Evolutionary conservation across 192 early-diverging fungal genomes (phyloP).

Genomic region (Coemansia sp.): DNA sequence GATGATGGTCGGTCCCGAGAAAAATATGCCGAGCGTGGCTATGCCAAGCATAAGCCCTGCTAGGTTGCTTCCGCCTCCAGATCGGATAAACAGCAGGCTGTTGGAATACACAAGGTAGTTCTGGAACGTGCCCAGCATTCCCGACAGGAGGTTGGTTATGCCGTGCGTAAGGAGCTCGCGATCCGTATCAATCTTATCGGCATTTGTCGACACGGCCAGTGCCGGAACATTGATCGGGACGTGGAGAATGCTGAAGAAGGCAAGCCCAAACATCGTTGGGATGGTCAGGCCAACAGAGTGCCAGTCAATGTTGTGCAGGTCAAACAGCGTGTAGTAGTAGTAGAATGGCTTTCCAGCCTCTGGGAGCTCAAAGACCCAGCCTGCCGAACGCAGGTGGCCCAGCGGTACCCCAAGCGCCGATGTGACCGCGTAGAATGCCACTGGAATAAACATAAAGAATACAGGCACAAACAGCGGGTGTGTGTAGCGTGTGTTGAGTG

Average conservation of each 20-base stretch:
- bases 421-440: constrained; percentile 72
- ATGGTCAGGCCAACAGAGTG: constrained; percentile 63
- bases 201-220: constrained; percentile 85
- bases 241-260: constrained; percentile 95
- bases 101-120: constrained; percentile 95
- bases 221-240: constrained; percentile 98
- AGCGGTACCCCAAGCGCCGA: constrained; percentile 62
- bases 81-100: constrained; percentile 88
- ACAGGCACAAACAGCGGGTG: constrained; percentile 84
- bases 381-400: constrained; percentile 63
- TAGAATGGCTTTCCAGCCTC: constrained; percentile 77
- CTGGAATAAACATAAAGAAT: constrained; percentile 84
- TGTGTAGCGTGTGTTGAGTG: constrained; percentile 64
- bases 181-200: constrained; percentile 87
- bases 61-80: constrained; percentile 83
- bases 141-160: constrained; percentile 81
- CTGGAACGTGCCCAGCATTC: constrained; percentile 74
- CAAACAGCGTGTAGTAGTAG: constrained; percentile 75
- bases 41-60: constrained; percentile 81
- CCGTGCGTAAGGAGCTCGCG: constrained; percentile 93
- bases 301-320: constrained; percentile 69
- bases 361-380: constrained; percentile 86
- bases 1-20: constrained; percentile 83
- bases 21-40: constrained; percentile 72
- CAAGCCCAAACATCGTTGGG: constrained; percentile 89